These are phyloP conservation scores for Cucurbitaria berberidis DNA, from an alignment of 2,329 filamentous ascomycete genomes.

Conservation along the genomic window DNA sequence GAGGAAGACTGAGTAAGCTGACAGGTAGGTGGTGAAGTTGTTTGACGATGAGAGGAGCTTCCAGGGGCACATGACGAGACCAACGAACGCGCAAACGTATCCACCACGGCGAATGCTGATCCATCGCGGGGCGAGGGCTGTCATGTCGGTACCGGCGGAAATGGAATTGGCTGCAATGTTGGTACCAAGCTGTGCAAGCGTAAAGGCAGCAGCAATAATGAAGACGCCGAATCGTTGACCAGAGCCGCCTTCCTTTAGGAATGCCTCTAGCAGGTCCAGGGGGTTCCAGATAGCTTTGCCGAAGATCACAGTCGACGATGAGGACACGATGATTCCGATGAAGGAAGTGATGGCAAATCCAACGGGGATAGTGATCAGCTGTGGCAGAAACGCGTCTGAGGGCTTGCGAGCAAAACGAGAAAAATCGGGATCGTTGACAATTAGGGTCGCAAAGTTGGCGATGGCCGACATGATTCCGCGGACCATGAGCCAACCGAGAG, in stretches of 20 bases:
- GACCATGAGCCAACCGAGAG: constrained; percentile 80
- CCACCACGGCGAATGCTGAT: constrained; percentile 86
- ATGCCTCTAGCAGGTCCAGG: constrained; percentile 49
- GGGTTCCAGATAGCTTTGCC: constrained; percentile 53
- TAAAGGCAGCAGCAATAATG: constrained; percentile 58
- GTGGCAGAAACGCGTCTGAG: constrained; percentile 77
- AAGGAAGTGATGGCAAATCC: constrained; percentile 74
- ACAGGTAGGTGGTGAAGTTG: constrained; percentile 90
- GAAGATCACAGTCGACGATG: constrained; percentile 52
- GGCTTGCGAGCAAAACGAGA: constrained; percentile 81
- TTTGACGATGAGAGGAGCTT: constrained; percentile 76
- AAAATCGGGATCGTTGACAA: constrained; percentile 82
- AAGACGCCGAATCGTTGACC: constrained; percentile 57
- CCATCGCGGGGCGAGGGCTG: constrained; percentile 77
- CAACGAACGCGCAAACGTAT: constrained; percentile 81
- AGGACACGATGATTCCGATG: constrained; percentile 65
- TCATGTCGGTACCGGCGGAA: constrained; percentile 82
- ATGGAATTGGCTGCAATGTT: constrained; percentile 89
- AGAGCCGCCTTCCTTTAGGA: constrained; percentile 50
- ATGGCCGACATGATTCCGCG: constrained; percentile 88
- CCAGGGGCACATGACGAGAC: constrained; percentile 86
- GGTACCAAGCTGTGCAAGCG: constrained; percentile 81
- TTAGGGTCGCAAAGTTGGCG: constrained; percentile 88
- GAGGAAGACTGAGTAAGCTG: constrained; percentile 92
- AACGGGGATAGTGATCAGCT: constrained; percentile 64